These are phyloP conservation scores for Fusarium sublunatum DNA, from an alignment of 2,329 filamentous ascomycete genomes.

Conservation along the genomic window DNA sequence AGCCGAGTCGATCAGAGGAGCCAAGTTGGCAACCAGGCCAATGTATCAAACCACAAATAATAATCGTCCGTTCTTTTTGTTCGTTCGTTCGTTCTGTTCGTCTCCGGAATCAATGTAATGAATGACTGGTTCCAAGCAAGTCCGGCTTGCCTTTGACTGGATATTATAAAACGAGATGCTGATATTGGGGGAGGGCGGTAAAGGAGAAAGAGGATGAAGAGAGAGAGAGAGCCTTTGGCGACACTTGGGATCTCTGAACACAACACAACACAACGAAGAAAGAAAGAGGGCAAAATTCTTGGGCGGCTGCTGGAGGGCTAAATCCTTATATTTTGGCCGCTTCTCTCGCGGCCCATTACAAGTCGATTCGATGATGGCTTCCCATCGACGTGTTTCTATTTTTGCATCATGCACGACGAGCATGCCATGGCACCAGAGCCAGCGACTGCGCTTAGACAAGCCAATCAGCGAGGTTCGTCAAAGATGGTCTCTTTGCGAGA, in stretches of 20 bases:
- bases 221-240: constrained; percentile 52
- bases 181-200: constrained; percentile 50
- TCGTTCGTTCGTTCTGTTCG: constrained; percentile 37
- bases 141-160: constrained; percentile 67
- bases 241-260: constrained; percentile 63
- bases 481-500: constrained; percentile 39
- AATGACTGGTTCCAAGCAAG: constrained; percentile 68
- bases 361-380: constrained; percentile 46
- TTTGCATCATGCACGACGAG: constrained; percentile 50
- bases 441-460: constrained; percentile 59
- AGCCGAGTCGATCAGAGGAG: constrained; percentile 45
- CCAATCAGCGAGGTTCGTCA: constrained; percentile 56
- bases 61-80: constrained; percentile 18
- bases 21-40: constrained; percentile 39
- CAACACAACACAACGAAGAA: constrained; percentile 45
- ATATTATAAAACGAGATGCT: constrained; percentile 48
- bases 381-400: constrained; percentile 52
- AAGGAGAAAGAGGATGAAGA: constrained; percentile 53
- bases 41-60: constrained; percentile 47
- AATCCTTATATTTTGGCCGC: constrained; percentile 70
- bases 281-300: constrained; percentile 57
- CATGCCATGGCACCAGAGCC: constrained; percentile 45
- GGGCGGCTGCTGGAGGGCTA: constrained; percentile 57
- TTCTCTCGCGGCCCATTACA: constrained; percentile 53
- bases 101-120: constrained; percentile 49